Evolutionary conservation across 768 basidiomycete genomes (phyloP).

Genomic region (Fomitopsis serialis): DNA sequence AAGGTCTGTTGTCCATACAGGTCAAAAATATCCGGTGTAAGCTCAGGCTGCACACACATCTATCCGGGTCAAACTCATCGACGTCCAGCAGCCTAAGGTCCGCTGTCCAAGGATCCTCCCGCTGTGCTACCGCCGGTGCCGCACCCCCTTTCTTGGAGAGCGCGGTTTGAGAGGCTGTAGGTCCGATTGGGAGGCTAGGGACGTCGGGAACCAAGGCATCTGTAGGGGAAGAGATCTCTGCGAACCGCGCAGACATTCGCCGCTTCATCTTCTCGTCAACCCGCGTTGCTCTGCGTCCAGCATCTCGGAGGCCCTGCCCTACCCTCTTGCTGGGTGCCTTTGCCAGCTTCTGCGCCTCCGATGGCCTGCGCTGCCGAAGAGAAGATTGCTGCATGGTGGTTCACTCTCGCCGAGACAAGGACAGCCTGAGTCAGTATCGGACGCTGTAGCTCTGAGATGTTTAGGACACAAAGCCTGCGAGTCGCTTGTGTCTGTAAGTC

Average conservation of each 20-base stretch:
- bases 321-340: slow-evolving; percentile 10
- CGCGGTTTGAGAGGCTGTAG: slow-evolving; percentile 23
- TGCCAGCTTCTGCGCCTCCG: slow-evolving; percentile 15
- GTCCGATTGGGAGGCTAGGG: slow-evolving; percentile 47
- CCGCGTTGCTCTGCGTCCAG: slow-evolving; percentile 35
- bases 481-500: too few species aligned
- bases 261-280: slow-evolving; percentile 92
- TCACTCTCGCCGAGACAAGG: too few species aligned
- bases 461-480: too few species aligned
- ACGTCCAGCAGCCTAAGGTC: slow-evolving; percentile 63
- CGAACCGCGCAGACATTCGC: slow-evolving; percentile 93
- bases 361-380: slow-evolving; percentile 23
- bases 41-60: slow-evolving; percentile 51
- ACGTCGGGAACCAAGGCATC: slow-evolving; percentile 50
- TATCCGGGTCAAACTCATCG: slow-evolving; percentile 83
- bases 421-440: too few species aligned
- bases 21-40: neutral
- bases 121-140: slow-evolving; percentile 35
- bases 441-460: too few species aligned
- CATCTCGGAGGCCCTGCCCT: slow-evolving; percentile 11
- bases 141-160: neutral
- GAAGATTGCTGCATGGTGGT: slow-evolving; percentile 25
- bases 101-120: slow-evolving; percentile 55
- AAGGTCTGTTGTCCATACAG: slow-evolving; percentile 42
- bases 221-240: slow-evolving; percentile 73